These are phyloP conservation scores for Quercus tomentella DNA, from an alignment of 331 rosid genomes.

Conservation along the genomic window DNA sequence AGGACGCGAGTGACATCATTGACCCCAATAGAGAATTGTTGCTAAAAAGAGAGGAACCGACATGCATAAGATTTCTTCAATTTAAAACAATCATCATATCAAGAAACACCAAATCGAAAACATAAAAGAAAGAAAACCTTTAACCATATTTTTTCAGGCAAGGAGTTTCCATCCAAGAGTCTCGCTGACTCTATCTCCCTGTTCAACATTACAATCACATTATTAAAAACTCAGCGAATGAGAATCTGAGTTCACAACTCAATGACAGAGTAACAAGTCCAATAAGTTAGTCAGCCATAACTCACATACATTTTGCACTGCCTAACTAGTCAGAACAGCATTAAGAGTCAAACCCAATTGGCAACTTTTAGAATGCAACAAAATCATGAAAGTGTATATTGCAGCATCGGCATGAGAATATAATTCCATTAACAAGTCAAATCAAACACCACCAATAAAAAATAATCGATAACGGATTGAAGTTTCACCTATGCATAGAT, in stretches of 20 bases:
- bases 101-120: background rate
- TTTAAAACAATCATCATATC: background rate
- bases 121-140: conserved; percentile 42
- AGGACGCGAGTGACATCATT: conserved; percentile 80
- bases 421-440: background rate
- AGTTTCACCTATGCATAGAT: conserved; percentile 49
- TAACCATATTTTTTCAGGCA: conserved; percentile 76
- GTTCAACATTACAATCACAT: background rate
- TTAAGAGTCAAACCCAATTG: background rate
- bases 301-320: background rate
- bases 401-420: background rate
- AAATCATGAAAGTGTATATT: no score
- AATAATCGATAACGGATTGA: background rate
- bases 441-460: background rate
- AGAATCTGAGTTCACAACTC: no score
- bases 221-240: background rate
- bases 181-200: conserved; percentile 57
- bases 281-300: background rate
- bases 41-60: conserved; percentile 33
- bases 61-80: background rate
- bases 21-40: conserved; percentile 78
- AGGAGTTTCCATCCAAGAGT: conserved; percentile 34
- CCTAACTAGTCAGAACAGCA: background rate
- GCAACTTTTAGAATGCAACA: background rate
- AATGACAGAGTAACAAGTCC: background rate